Evolutionary conservation across 208 protist species (phyloP).

Genomic region (Trypanosoma melophagium): DNA sequence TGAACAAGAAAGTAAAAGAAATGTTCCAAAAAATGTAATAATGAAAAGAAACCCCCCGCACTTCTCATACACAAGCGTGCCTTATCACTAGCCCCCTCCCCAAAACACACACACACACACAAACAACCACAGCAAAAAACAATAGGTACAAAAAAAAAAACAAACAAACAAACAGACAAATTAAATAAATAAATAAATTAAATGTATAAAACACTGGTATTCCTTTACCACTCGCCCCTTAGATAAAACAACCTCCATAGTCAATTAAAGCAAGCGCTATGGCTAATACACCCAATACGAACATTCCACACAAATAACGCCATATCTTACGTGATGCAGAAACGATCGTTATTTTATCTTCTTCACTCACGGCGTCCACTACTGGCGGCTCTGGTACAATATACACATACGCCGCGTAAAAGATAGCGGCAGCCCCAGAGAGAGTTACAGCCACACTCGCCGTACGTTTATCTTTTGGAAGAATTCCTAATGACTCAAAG

Average conservation of each 20-base stretch:
- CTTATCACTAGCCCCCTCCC: no score
- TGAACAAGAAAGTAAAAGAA: not conserved
- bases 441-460: constrained; percentile 1
- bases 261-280: not conserved
- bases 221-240: not conserved
- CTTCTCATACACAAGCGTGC: no score
- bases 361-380: not conserved
- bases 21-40: not conserved
- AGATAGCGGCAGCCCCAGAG: not conserved
- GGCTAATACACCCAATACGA: not conserved
- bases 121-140: no score
- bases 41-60: not conserved
- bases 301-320: not conserved
- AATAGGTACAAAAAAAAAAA: no score
- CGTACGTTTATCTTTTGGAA: not conserved
- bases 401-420: constrained; percentile 26
- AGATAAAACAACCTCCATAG: not conserved
- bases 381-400: constrained; percentile 1
- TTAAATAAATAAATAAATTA: no score
- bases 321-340: not conserved
- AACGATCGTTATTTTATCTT: not conserved
- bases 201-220: no score
- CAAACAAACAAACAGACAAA: not conserved
- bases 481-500: constrained; percentile 8
- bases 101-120: no score